A percentile compares a stretch with the other conserved stretches of the same genome.
phyloP scores from a whole-genome alignment of 306 rosid genomes.

The Sphenostylis stenocarpa region DNA sequence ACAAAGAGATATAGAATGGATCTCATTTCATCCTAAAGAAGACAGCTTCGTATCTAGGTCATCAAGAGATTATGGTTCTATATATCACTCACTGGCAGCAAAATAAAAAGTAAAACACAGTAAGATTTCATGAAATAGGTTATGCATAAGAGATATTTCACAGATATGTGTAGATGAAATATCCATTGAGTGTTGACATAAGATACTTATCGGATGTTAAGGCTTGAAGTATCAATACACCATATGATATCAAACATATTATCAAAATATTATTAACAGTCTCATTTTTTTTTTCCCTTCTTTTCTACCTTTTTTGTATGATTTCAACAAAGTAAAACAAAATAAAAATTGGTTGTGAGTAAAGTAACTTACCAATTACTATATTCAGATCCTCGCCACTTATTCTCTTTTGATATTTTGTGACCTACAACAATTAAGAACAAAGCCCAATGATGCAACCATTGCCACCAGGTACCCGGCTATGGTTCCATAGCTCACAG shows the following conservation, averaged over 20 bases:
- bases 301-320: neutral
- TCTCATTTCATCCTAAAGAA: neutral
- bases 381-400: constrained; percentile 8
- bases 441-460: constrained; percentile 55
- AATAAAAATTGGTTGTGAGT: neutral
- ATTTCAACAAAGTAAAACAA: neutral
- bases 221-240: neutral
- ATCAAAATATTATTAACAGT: neutral
- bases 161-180: neutral
- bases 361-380: constrained; percentile 15
- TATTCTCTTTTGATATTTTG: constrained; percentile 67
- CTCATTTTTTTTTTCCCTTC: neutral
- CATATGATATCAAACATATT: neutral
- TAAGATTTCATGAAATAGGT: neutral
- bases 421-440: constrained; percentile 29
- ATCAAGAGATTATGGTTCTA: neutral
- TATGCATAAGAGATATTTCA: neutral
- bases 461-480: constrained; percentile 60
- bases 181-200: neutral
- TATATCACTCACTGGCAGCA: neutral
- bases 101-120: neutral
- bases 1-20: neutral
- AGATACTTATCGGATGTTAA: neutral
- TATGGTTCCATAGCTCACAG: constrained; percentile 79
- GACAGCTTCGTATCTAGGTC: neutral